These are phyloP conservation scores for Lactarius hengduanensis DNA, from an alignment of 768 basidiomycete species.

Conservation along the genomic window DNA sequence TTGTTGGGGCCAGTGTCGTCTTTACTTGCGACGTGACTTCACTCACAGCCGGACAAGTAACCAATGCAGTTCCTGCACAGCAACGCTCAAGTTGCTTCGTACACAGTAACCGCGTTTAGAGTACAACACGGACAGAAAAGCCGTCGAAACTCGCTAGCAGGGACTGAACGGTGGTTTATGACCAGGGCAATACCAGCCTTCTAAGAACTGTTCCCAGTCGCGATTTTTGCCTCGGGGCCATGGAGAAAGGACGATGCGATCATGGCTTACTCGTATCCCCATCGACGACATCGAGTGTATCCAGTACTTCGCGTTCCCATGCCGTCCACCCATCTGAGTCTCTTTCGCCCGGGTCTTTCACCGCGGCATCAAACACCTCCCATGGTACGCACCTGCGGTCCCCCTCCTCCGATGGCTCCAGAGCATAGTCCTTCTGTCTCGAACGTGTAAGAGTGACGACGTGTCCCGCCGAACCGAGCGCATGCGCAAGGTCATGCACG, in stretches of 20 bases:
- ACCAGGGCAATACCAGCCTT: too few species aligned
- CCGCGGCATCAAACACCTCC: constrained; percentile 66
- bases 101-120: background rate
- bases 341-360: constrained; percentile 49
- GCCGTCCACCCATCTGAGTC: constrained; percentile 66
- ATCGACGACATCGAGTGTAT: constrained; percentile 60
- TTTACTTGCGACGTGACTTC: constrained; percentile 85
- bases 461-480: constrained; percentile 85
- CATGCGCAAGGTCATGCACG: constrained; percentile 87
- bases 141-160: too few species aligned
- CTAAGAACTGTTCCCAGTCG: too few species aligned
- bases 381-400: constrained; percentile 69
- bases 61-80: constrained; percentile 10
- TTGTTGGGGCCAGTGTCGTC: constrained; percentile 75
- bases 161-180: too few species aligned
- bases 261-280: constrained; percentile 10
- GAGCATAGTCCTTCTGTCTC: constrained; percentile 80
- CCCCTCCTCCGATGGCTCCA: constrained; percentile 49
- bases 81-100: constrained; percentile 24
- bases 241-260: background rate
- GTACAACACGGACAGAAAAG: background rate
- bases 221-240: too few species aligned
- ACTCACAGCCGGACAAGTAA: constrained; percentile 64
- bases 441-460: constrained; percentile 88
- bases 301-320: constrained; percentile 84